A percentile compares a stretch with the other conserved stretches of the same genome.
Evolutionary conservation across 1,139 yeast genomes (phyloP).

Genomic region (Casaregolazyma suthepensis): DNA sequence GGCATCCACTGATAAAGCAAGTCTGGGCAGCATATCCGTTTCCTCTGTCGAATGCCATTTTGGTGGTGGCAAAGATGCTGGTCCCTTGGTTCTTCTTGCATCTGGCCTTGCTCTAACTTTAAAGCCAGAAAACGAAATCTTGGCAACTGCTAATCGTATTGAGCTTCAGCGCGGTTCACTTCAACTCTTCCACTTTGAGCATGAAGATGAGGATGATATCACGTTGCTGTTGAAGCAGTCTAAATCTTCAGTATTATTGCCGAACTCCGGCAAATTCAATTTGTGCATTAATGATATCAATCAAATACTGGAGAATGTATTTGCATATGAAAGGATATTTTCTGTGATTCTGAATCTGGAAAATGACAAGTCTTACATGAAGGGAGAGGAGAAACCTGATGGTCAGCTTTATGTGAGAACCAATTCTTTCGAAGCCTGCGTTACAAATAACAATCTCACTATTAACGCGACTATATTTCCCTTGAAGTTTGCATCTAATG

Average conservation of each 20-base stretch:
- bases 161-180: not conserved
- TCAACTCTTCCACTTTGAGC: not conserved
- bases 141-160: constrained; percentile 4
- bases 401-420: constrained; percentile 1
- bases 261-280: constrained; percentile 16
- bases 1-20: not conserved
- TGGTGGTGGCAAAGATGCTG: not conserved
- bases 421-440: not conserved
- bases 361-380: not conserved
- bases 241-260: constrained; percentile 16
- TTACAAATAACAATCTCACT: not conserved
- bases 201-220: constrained; percentile 12
- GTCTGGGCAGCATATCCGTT: not conserved
- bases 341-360: not conserved
- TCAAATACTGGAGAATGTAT: constrained; percentile 11
- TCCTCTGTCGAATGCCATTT: not conserved
- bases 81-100: not conserved
- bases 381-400: not conserved
- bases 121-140: not conserved
- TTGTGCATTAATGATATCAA: constrained; percentile 15
- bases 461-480: constrained; percentile 19
- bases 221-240: constrained; percentile 9
- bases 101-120: not conserved
- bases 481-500: constrained; percentile 16
- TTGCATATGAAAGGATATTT: not conserved